Conservation (phyloP, 257 asterid species). For the Gentiana macrophylla region DNA sequence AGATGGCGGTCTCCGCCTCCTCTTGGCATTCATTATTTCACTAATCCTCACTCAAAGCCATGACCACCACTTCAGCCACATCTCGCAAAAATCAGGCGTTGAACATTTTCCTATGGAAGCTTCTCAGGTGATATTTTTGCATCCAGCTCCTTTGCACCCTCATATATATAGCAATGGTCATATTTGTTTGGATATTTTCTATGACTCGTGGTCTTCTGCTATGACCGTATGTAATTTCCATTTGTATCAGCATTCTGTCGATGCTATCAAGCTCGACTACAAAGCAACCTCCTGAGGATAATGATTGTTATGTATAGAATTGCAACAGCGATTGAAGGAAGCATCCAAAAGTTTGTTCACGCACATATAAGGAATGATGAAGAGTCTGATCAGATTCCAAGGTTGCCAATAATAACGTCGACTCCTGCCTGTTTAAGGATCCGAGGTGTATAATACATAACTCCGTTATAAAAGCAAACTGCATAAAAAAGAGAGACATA, state of each 20-base stretch:
- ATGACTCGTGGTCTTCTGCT: constrained; percentile 99
- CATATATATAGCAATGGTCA: constrained; percentile 33
- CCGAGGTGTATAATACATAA: constrained; percentile 90
- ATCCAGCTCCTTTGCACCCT: constrained; percentile 30
- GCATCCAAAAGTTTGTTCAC: constrained; percentile 50
- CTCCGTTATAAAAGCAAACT: constrained; percentile 94
- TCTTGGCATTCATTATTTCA: background rate
- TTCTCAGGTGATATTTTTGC: constrained; percentile 34
- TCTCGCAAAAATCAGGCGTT: constrained; percentile 18
- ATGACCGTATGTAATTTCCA: constrained; percentile 80
- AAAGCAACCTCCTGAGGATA: constrained; percentile 97
- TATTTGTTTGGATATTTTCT: constrained; percentile 51
- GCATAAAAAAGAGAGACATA: constrained; percentile 12
- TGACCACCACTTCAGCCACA: constrained; percentile 30
- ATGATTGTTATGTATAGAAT: constrained; percentile 89
- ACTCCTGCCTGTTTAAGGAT: constrained; percentile 93
- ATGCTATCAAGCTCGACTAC: constrained; percentile 90
- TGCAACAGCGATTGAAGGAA: constrained; percentile 86
- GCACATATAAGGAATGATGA: constrained; percentile 76
- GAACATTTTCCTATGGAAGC: constrained; percentile 53
- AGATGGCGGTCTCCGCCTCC: constrained; percentile 1
- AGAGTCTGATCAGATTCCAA: constrained; percentile 64
- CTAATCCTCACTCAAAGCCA: constrained; percentile 5
- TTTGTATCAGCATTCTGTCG: constrained; percentile 96
- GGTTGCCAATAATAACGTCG: constrained; percentile 63